Base-by-base conservation (phyloP, 257 asterid genomes). In the Sherardia arvensis region DNA sequence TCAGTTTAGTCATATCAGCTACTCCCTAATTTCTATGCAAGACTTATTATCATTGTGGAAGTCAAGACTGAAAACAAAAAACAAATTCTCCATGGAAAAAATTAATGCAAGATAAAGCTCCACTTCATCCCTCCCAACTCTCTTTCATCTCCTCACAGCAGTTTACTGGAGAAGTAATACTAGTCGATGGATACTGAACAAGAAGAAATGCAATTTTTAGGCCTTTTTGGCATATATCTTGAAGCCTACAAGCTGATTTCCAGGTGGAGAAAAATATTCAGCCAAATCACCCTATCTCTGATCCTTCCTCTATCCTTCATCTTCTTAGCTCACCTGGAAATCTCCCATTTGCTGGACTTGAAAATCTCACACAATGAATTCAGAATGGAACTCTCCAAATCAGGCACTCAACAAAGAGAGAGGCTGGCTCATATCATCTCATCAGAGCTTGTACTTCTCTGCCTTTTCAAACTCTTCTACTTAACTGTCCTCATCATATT, bases 271-370 rank as follows among this genome's bases (percentile, higher is more conserved):
- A 84, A 79, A 51, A 77, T 87, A 48, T 85, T 87, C 73, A 65
- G 68, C 77, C 84, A 80, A 70, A 82, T 83, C 68, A 77, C 90
- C 33, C 56, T 84, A 17, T 15, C 88, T 61, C 66, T 84, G n/a
- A 77, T 87, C 73, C 85, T 84, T 62, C 95, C 90, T 5, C 73
- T 84, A 34, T 66, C 83, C 69, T 71, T 87, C 75, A 73, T 84
- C 76, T 81, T 77, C 85, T 48, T 84, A 21, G 82, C 84, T 3
- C 83, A 87, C 3, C 47, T 74, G 65, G 73, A 71, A 65, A 65
- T 84, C 6, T 79, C 83, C 26, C 60, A 60, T 1, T 45, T 62
- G 4, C 78, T 84, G 60, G 67, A 54, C 49, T 65, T 67, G 33
- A 77, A 57, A 33, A 73, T 87, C 69, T 10, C 43, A 7, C 67